phyloP scores from a whole-genome alignment of 768 basidiomycete genomes.

The Suillus sp. region DNA sequence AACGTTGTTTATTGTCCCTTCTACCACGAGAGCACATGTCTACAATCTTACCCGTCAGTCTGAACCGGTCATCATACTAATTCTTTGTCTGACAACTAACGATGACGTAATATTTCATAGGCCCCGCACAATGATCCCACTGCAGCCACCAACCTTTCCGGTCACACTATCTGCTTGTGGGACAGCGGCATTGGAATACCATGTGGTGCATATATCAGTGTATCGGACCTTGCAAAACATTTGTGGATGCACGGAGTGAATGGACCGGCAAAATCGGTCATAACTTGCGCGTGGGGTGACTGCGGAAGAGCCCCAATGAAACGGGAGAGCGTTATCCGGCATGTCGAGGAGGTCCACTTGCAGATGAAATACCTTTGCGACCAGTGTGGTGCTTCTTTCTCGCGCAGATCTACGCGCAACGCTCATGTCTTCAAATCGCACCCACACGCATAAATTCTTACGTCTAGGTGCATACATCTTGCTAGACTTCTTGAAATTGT shows the following conservation, averaged over 20 bases:
- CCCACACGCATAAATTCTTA: neutral
- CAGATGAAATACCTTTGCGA: constrained; percentile 20
- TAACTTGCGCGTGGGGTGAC: constrained; percentile 24
- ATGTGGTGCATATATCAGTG: constrained; percentile 16
- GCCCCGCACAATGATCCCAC: neutral
- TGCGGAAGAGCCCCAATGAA: constrained; percentile 25
- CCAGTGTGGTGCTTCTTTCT: constrained; percentile 27
- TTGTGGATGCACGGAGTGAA: constrained; percentile 25
- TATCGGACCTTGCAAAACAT: constrained; percentile 23
- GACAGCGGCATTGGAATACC: neutral
- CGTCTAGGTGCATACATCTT: neutral
- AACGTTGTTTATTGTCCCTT: neutral
- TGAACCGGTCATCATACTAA: neutral
- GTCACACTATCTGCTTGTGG: constrained; percentile 17
- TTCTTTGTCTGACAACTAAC: neutral
- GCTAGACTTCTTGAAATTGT: neutral
- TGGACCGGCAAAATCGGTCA: constrained; percentile 16
- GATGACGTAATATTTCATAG: neutral
- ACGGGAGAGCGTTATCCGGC: constrained; percentile 30
- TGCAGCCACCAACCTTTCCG: neutral
- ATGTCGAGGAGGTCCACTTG: constrained; percentile 31
- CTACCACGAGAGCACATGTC: neutral
- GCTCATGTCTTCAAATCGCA: constrained; percentile 16
- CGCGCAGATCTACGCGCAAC: constrained; percentile 26
- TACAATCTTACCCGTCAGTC: neutral